Conservation (phyloP, 345 rosid genomes). For the Fremontodendron californicum region DNA sequence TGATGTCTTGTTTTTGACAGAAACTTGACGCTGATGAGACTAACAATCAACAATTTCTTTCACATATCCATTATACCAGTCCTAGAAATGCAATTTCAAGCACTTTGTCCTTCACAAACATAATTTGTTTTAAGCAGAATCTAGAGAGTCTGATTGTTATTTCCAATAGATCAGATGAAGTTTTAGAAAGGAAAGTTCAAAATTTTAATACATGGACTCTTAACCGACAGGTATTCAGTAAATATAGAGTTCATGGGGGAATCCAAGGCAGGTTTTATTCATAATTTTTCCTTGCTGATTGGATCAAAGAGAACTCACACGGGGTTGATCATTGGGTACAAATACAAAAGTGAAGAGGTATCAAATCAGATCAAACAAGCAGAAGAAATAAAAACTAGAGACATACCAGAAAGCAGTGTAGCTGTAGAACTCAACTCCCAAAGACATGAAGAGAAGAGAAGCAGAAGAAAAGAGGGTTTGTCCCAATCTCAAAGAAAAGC, state of each 20-base stretch:
- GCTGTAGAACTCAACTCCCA: constrained; percentile 80
- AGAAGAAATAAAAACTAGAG: neutral
- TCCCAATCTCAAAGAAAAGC: constrained; percentile 78
- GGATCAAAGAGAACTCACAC: too few species aligned
- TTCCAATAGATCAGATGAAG: neutral
- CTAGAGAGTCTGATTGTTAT: neutral
- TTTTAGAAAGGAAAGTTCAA: neutral
- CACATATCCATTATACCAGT: neutral
- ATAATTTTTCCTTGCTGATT: neutral
- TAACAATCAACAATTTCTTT: neutral
- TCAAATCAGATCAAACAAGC: neutral
- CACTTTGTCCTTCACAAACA: neutral
- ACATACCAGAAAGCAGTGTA: constrained; percentile 87
- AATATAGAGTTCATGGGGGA: neutral
- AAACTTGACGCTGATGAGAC: too few species aligned
- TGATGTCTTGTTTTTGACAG: neutral
- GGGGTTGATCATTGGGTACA: neutral
- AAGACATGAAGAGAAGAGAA: constrained; percentile 80
- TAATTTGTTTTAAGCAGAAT: neutral
- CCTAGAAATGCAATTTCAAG: too few species aligned
- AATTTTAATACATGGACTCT: neutral
- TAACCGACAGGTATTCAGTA: neutral
- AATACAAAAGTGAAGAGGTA: neutral
- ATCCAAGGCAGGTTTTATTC: neutral
- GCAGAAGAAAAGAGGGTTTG: constrained; percentile 73